Percentiles rank a stretch among this genome's conserved stretches.
These are phyloP conservation scores for Eucalyptus pauciflora DNA, from an alignment of 345 rosid genomes.

Conservation along the genomic window DNA sequence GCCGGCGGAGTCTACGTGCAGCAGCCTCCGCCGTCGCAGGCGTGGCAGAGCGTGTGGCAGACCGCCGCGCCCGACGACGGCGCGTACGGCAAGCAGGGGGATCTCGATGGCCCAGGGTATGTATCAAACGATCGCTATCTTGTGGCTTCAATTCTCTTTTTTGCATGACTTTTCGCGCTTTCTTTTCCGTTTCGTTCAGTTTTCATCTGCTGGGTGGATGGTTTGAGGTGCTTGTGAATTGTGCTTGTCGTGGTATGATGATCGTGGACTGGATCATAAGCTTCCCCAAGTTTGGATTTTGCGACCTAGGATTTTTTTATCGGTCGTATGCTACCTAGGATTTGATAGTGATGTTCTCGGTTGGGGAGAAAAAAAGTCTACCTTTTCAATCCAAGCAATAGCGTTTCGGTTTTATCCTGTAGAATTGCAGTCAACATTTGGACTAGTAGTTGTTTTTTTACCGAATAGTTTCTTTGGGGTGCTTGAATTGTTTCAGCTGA, in stretches of 20 bases:
- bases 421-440: background rate
- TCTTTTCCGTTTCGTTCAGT: background rate
- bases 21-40: conserved; percentile 71
- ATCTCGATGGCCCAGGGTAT: background rate
- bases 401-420: background rate
- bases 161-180: background rate
- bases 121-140: background rate
- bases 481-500: background rate
- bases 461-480: background rate
- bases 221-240: background rate
- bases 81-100: conserved; percentile 24
- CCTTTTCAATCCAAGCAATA: background rate
- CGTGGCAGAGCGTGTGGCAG: conserved; percentile 97
- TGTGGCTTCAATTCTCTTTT: background rate
- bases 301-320: background rate
- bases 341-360: background rate
- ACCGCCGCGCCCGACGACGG: conserved; percentile 48
- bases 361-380: background rate
- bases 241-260: background rate
- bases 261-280: background rate
- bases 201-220: background rate
- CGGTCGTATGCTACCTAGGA: background rate
- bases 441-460: background rate
- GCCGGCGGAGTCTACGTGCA: background rate
- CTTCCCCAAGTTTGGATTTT: background rate